Conservation (phyloP, 2,329 filamentous ascomycete genomes). For the Penicillium hordei region DNA sequence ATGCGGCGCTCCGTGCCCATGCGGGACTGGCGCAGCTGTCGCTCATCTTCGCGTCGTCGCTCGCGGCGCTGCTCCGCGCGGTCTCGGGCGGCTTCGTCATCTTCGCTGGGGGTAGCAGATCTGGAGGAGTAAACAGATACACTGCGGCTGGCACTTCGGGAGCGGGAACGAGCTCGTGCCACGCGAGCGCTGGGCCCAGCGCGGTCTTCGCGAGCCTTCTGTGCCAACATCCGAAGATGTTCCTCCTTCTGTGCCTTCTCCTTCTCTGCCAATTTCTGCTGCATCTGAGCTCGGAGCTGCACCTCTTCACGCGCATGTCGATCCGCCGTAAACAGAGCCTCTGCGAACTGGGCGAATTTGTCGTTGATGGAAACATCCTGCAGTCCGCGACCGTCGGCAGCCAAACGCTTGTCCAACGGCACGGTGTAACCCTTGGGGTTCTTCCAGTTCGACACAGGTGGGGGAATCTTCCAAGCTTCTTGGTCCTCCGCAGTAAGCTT, state of each 20-base stretch:
- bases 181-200: constrained; percentile 53
- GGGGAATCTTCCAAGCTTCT: constrained; percentile 90
- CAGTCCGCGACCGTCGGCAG: constrained; percentile 85
- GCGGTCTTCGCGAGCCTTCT: constrained; percentile 86
- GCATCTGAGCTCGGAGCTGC: constrained; percentile 87
- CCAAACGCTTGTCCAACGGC: constrained; percentile 89
- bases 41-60: constrained; percentile 75
- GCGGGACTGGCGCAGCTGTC: constrained; percentile 85
- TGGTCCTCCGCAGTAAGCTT: constrained; percentile 97
- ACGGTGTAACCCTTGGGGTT: constrained; percentile 98
- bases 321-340: constrained; percentile 91
- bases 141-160: constrained; percentile 47
- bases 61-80: constrained; percentile 77
- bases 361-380: constrained; percentile 97
- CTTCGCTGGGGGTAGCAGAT: constrained; percentile 54
- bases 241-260: constrained; percentile 95
- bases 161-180: constrained; percentile 47
- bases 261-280: constrained; percentile 93
- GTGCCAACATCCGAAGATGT: constrained; percentile 79
- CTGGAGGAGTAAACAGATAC: constrained; percentile 46
- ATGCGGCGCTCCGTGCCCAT: constrained; percentile 93
- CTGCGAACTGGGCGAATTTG: constrained; percentile 95
- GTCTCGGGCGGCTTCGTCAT: constrained; percentile 70
- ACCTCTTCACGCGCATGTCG: constrained; percentile 94
- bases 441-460: constrained; percentile 97